phyloP scores from a whole-genome alignment of 2,329 filamentous ascomycete genomes.

The Cytospora leucostoma region DNA sequence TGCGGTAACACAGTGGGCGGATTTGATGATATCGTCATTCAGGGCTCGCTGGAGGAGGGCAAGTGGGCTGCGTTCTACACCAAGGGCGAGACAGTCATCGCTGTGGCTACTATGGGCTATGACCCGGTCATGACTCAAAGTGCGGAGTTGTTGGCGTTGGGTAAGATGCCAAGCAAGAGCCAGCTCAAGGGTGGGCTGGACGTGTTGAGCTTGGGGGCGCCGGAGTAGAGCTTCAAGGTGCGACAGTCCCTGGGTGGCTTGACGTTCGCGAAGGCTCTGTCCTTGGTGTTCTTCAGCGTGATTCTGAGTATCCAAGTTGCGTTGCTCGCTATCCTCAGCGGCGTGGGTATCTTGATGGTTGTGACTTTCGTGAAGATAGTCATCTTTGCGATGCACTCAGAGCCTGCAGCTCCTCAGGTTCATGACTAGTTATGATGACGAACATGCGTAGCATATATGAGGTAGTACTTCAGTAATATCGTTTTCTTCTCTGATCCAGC shows the following conservation, averaged over 20 bases:
- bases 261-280: background rate
- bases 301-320: constrained; percentile 6
- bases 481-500: background rate
- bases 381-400: background rate
- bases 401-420: background rate
- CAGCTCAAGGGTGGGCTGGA: constrained; percentile 68
- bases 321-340: background rate
- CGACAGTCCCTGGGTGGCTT: background rate
- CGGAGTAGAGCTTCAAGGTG: constrained; percentile 33
- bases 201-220: constrained; percentile 46
- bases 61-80: constrained; percentile 91
- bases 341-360: constrained; percentile 8
- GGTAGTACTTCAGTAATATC: constrained; percentile 5
- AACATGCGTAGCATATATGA: background rate
- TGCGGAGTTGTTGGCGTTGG: constrained; percentile 80
- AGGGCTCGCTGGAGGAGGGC: constrained; percentile 72
- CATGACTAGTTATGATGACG: background rate
- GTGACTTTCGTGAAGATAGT: constrained; percentile 4
- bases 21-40: constrained; percentile 82
- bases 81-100: constrained; percentile 82
- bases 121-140: constrained; percentile 85
- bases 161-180: constrained; percentile 80
- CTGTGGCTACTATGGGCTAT: constrained; percentile 85
- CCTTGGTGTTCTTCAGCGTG: constrained; percentile 6
- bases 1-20: constrained; percentile 82